phyloP scores from a whole-genome alignment of 2,329 filamentous ascomycete genomes.

The Macrophomina pseudophaseolina region DNA sequence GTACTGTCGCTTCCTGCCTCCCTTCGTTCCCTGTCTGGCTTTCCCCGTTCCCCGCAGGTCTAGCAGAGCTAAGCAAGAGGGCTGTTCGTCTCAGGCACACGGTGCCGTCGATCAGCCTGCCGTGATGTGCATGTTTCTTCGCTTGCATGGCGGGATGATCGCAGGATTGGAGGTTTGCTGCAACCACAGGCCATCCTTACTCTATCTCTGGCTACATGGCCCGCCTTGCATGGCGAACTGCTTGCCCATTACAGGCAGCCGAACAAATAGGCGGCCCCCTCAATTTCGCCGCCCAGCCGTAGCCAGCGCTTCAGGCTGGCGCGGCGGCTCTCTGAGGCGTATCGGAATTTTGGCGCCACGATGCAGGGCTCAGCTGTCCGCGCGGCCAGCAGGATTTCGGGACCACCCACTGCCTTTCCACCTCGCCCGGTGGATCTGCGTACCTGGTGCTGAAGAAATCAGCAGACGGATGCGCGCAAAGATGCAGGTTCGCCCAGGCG shows the following conservation, averaged over 20 bases:
- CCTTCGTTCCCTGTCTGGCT: neutral
- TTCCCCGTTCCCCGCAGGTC: constrained; percentile 17
- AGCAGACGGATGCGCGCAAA: neutral
- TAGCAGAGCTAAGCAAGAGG: neutral
- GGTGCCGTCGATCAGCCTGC: neutral
- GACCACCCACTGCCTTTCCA: neutral
- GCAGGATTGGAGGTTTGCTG: neutral
- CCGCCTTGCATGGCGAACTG: neutral
- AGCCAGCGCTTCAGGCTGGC: neutral
- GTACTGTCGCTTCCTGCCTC: constrained; percentile 6
- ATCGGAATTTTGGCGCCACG: neutral
- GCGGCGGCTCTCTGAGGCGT: neutral
- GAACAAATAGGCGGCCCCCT: neutral
- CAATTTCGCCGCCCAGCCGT: neutral
- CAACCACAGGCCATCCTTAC: neutral
- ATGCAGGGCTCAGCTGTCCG: neutral
- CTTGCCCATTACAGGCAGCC: neutral
- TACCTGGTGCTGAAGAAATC: neutral
- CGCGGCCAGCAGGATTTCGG: neutral
- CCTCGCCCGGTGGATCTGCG: neutral
- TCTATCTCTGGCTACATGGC: neutral
- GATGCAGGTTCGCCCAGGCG: neutral
- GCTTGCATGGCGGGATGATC: neutral
- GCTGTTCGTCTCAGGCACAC: constrained; percentile 6
- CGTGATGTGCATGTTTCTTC: neutral